Percentiles rank a stretch among this genome's conserved stretches.
These are phyloP conservation scores for Rhodotorula toruloides DNA, from an alignment of 768 basidiomycete genomes.

Conservation along the genomic window DNA sequence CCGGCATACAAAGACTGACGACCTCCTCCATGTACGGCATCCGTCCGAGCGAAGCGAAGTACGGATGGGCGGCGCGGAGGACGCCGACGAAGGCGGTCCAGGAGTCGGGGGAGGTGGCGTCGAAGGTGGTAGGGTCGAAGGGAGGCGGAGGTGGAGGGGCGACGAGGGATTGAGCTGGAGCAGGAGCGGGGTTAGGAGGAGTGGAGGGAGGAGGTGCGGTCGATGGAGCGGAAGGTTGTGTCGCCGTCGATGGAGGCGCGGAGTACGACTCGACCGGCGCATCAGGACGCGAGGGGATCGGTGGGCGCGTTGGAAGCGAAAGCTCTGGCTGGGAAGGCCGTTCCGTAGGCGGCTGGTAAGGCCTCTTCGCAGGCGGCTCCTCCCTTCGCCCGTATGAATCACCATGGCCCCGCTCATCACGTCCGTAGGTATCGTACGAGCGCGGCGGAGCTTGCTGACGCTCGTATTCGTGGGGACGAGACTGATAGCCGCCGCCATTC, in stretches of 20 bases:
- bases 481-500: no score
- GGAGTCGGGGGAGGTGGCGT: conserved; percentile 64
- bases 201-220: not conserved
- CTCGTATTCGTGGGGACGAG: no score
- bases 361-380: conserved; percentile 3
- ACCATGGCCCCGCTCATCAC: no score
- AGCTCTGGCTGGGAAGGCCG: no score
- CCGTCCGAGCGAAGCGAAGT: conserved; percentile 4
- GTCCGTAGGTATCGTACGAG: not conserved
- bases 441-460: not conserved
- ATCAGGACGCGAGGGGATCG: no score
- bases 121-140: conserved; percentile 67
- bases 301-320: no score
- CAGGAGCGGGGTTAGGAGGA: not conserved
- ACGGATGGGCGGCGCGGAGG: conserved; percentile 6
- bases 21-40: conserved; percentile 35
- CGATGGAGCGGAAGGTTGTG: not conserved
- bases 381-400: not conserved
- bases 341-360: not conserved
- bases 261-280: no score
- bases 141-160: not conserved
- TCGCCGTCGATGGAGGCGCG: no score
- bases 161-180: not conserved
- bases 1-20: not conserved
- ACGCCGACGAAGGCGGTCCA: conserved; percentile 64